A percentile compares a stretch with the other conserved stretches of the same genome.
These are phyloP conservation scores for Diaporthe sp. DNA, from an alignment of 2,329 filamentous ascomycete species.

Conservation along the genomic window DNA sequence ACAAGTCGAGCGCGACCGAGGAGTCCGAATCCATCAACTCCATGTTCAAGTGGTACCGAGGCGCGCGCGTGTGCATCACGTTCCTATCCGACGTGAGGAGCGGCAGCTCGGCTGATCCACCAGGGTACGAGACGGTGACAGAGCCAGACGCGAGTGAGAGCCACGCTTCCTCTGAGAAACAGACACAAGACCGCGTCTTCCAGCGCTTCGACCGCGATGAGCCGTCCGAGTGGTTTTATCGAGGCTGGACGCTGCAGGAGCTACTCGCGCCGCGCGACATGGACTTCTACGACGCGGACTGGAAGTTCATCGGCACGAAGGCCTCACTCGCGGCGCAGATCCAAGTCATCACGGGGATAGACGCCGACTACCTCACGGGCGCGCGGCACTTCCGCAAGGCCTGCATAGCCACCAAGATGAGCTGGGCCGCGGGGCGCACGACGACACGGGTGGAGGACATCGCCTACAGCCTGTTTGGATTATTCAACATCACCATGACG, in stretches of 20 bases:
- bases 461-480: constrained; percentile 1
- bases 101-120: background rate
- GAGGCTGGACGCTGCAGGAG: constrained; percentile 34
- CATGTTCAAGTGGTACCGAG: constrained; percentile 25
- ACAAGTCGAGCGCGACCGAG: constrained; percentile 23
- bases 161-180: background rate
- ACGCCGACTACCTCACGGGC: constrained; percentile 29
- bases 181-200: background rate
- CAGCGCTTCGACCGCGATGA: background rate
- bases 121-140: background rate
- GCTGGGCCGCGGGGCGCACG: background rate
- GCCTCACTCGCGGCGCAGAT: background rate
- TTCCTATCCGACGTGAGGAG: constrained; percentile 29
- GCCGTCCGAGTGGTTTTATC: constrained; percentile 20
- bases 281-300: constrained; percentile 39
- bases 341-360: background rate
- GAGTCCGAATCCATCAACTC: constrained; percentile 19
- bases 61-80: constrained; percentile 5
- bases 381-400: constrained; percentile 26
- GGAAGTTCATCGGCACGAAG: constrained; percentile 25
- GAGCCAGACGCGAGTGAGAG: background rate
- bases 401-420: background rate
- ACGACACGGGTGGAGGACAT: constrained; percentile 14
- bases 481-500: constrained; percentile 2
- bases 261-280: constrained; percentile 38